Base-by-base conservation (phyloP, 2,329 filamentous ascomycete genomes). In the Aureobasidium sp. region DNA sequence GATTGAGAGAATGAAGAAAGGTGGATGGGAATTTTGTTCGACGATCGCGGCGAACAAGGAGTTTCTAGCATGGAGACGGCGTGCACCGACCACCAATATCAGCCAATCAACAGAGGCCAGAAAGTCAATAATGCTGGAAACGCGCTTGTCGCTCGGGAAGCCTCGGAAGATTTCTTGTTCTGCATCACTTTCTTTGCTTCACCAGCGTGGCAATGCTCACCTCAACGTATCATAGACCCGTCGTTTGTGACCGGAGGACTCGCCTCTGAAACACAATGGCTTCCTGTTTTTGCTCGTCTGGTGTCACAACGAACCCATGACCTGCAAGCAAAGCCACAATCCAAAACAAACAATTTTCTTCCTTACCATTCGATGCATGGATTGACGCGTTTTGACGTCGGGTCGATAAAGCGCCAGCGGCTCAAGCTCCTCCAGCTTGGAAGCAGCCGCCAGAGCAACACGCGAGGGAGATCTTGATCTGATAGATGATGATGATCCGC, bases 21-120 rank as follows among this genome's bases (percentile, higher is more conserved):
- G 60, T 49, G 23, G 47, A 60, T 60, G 31, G 57, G 47, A 63
- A 64, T 61, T 60, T 64, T 61, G 57, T 49, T 53, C 57, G 45
- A 51, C 31, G 43, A 43, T 47, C 43, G 42, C 42, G 55, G 55
- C 55, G 43, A 49, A 38, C 55, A 58, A 49, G 42, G 40, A 55
- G 51, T 46, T 57, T 57, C 53, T 45, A 42, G 51, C n/a, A 55
- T 31, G 25, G 10, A 31, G 51, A 37, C 37, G n/a, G 33, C 37
- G 51, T 9, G 53, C 53, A 45, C 27, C 21, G 27, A 35, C 53
- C 53, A 45, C 40, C 38, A 8, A 0, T 11, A 35, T 1, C 38
- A 45, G 27, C 53, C 53, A 57, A 57, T 57, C 40, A 57, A 7
- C 19, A 27, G 4, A 19, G 17, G 53, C 21, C 40, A 43, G 37